Base-by-base conservation (phyloP, 2,329 filamentous ascomycete genomes). In the Sporothrix luriei region DNA sequence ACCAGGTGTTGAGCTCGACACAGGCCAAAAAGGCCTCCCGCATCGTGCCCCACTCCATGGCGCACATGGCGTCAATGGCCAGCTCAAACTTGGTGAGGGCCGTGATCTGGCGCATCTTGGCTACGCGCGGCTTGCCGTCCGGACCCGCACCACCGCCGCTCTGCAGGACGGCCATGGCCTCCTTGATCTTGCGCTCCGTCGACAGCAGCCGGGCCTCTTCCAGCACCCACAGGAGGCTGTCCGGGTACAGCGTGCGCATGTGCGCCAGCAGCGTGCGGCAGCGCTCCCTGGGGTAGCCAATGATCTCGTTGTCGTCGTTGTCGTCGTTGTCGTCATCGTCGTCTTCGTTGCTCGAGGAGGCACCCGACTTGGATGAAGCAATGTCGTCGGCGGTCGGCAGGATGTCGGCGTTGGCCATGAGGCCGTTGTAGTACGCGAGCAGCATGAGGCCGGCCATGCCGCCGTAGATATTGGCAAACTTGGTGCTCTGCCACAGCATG, bases 401-500 rank as follows among this genome's bases (percentile, higher is more conserved):
- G 69, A 99, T 97, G 77, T 99, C 95, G 72, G 93, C 92, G 74
- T 93, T 90, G 1, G 91, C 92, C 19, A 96, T 85, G 43, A 97
- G 86, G 6, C 90, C 91, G 76, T 97, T 97, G 80, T 97, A 97
- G 79, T 93, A 98, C 0, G 88, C 89, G 19, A 98, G 84, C 0
- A 97, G 82, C 33, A 92, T 86, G 52, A 98, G 84, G 0, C 90
- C 92, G 0, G 94, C 90, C 76, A 98, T 90, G 7, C 92, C 94
- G n/a, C 94, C 94, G 76, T 97, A 96, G 75, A 98, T 87, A 78
- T 97, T 97, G 72, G 89, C 81, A 77, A 94, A 95, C 65, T 89
- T 88, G 26, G 92, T 93, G 14, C 93, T 92, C 77, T 92, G 89
- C 95, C 95, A 99, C 4, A 99, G 87, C 87, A 97, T 91, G 51